A percentile compares a stretch with the other conserved stretches of the same genome.
Conservation (phyloP, 2,329 filamentous ascomycete species). For the Exophiala bonariae region DNA sequence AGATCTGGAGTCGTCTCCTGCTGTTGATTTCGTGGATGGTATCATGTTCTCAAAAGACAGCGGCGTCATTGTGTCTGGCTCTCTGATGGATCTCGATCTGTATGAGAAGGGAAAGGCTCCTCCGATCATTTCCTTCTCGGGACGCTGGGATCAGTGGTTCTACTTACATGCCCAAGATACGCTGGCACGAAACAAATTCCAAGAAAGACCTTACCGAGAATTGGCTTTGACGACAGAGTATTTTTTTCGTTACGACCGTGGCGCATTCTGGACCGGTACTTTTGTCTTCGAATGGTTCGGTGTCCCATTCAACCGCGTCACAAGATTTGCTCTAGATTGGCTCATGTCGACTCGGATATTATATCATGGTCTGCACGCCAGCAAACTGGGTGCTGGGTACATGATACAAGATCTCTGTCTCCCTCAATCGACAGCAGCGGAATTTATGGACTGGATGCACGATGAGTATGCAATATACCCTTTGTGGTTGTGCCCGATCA, state of each 20-base stretch:
- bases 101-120: constrained; percentile 1
- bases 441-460: constrained; percentile 56
- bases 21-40: constrained; percentile 51
- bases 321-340: constrained; percentile 59
- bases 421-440: constrained; percentile 51
- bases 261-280: constrained; percentile 64
- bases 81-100: constrained; percentile 49
- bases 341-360: constrained; percentile 63
- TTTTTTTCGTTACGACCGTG: constrained; percentile 56
- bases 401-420: constrained; percentile 65
- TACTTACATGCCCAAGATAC: constrained; percentile 42
- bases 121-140: constrained; percentile 21
- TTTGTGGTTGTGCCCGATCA: constrained; percentile 59
- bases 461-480: constrained; percentile 50
- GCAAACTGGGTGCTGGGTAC: constrained; percentile 55
- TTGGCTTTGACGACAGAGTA: constrained; percentile 37
- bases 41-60: constrained; percentile 48
- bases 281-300: constrained; percentile 63
- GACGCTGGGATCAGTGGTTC: constrained; percentile 50
- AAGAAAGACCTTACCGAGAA: constrained; percentile 8
- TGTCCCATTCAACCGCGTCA: constrained; percentile 60
- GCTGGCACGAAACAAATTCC: neutral
- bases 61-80: constrained; percentile 63
- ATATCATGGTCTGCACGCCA: constrained; percentile 63
- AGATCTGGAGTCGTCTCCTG: constrained; percentile 38